Percentiles rank a stretch among this genome's conserved stretches.
Conservation (phyloP, 306 rosid genomes). For the Vigna mungo region DNA sequence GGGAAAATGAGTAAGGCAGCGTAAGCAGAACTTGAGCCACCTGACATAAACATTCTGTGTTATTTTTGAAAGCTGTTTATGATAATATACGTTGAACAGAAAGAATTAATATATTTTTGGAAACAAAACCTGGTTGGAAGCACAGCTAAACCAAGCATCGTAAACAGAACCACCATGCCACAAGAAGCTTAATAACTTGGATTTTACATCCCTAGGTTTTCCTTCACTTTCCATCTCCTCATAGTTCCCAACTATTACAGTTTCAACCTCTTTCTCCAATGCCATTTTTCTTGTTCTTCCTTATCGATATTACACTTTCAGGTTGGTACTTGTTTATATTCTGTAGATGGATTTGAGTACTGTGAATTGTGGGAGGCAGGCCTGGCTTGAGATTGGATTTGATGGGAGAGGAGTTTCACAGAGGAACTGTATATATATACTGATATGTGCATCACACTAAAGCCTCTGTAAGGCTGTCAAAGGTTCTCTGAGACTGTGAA, state of each 20-base stretch:
- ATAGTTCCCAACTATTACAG: constrained; percentile 75
- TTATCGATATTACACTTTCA: background rate
- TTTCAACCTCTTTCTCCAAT: constrained; percentile 71
- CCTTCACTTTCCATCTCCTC: constrained; percentile 81
- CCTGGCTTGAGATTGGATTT: background rate
- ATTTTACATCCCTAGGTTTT: constrained; percentile 51
- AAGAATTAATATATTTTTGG: background rate
- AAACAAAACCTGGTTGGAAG: constrained; percentile 33
- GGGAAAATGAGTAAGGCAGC: constrained; percentile 50
- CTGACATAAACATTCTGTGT: constrained; percentile 37
- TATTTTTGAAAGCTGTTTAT: too few species aligned
- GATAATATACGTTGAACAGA: background rate
- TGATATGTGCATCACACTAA: background rate
- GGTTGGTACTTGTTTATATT: background rate
- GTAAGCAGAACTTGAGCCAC: constrained; percentile 92
- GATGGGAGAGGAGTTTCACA: background rate
- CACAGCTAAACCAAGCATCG: constrained; percentile 85
- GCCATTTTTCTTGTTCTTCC: constrained; percentile 45
- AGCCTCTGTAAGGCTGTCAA: background rate
- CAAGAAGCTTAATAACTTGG: constrained; percentile 61
- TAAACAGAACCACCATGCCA: constrained; percentile 92
- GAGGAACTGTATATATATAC: background rate
- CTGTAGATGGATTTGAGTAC: background rate
- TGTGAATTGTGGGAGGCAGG: background rate
- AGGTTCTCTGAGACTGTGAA: background rate